phyloP scores from a whole-genome alignment of 257 asterid species.

The Handroanthus guayacan region DNA sequence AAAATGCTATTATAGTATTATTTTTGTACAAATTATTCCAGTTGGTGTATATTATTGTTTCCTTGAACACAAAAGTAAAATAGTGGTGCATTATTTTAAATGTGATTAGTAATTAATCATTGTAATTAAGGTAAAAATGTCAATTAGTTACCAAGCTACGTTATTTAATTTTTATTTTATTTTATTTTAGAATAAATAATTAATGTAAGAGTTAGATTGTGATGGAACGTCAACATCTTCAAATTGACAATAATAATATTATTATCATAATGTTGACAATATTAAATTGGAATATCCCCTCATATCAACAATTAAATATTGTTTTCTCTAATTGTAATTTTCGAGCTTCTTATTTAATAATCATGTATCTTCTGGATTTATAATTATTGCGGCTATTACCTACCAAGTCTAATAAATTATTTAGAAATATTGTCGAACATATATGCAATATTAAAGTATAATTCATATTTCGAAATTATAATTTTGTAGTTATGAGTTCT shows the following conservation, averaged over 20 bases:
- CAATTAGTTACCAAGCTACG: background rate
- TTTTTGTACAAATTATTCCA: slow-evolving; percentile 27
- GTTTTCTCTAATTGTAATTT: background rate
- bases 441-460: slow-evolving; percentile 28
- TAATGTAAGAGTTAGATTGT: slow-evolving; percentile 48
- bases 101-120: slow-evolving; percentile 37
- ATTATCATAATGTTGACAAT: slow-evolving; percentile 25
- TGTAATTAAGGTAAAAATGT: slow-evolving; percentile 16
- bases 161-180: slow-evolving; percentile 4
- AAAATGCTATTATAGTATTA: background rate
- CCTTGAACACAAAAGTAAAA: too few relatives aligned
- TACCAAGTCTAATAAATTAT: slow-evolving; percentile 34
- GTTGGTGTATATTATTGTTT: slow-evolving; percentile 4
- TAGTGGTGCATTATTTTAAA: background rate
- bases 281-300: slow-evolving; percentile 25
- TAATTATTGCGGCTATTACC: background rate
- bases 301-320: slow-evolving; percentile 10
- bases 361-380: background rate
- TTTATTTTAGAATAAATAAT: slow-evolving; percentile 5
- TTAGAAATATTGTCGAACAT: slow-evolving; percentile 21
- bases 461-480: slow-evolving; percentile 35
- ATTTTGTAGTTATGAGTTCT: slow-evolving; percentile 26
- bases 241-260: slow-evolving; percentile 25
- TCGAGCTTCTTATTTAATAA: background rate
- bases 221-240: slow-evolving; percentile 58